These are phyloP conservation scores for Trichoderma sp. DNA, from an alignment of 2,329 filamentous ascomycete genomes.

Conservation along the genomic window DNA sequence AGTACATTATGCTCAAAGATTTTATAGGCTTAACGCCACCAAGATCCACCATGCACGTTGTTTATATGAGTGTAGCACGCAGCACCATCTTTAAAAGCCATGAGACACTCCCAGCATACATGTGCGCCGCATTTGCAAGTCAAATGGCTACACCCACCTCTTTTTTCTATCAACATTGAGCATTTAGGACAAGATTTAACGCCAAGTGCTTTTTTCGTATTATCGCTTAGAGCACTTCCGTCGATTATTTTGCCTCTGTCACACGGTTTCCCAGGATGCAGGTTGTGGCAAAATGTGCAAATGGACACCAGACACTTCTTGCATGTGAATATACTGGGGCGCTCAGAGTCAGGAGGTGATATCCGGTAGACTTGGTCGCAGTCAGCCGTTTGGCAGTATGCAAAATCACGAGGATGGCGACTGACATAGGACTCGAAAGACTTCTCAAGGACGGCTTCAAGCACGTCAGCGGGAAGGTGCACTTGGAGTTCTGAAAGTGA, in stretches of 20 bases:
- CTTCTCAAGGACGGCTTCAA: conserved; percentile 38
- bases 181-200: conserved; percentile 50
- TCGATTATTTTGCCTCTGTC: conserved; percentile 11
- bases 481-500: conserved; percentile 2
- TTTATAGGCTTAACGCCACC: not conserved
- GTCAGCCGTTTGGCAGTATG: conserved; percentile 49
- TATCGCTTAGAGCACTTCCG: conserved; percentile 38
- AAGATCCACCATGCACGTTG: not conserved
- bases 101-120: conserved; percentile 55
- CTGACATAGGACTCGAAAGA: conserved; percentile 45
- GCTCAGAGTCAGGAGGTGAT: not conserved
- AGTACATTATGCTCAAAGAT: no score
- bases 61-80: conserved; percentile 21
- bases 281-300: conserved; percentile 43
- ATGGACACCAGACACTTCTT: conserved; percentile 41
- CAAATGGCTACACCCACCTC: conserved; percentile 53
- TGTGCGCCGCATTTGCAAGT: conserved; percentile 48
- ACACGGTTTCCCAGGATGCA: conserved; percentile 43
- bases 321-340: conserved; percentile 41
- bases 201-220: conserved; percentile 41
- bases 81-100: not conserved
- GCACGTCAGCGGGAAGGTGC: not conserved
- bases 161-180: conserved; percentile 47
- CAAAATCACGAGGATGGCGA: conserved; percentile 39
- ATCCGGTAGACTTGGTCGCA: conserved; percentile 50